Evolutionary conservation across 2,329 filamentous ascomycete genomes (phyloP).

Genomic region (Aspergillus neoniger): DNA sequence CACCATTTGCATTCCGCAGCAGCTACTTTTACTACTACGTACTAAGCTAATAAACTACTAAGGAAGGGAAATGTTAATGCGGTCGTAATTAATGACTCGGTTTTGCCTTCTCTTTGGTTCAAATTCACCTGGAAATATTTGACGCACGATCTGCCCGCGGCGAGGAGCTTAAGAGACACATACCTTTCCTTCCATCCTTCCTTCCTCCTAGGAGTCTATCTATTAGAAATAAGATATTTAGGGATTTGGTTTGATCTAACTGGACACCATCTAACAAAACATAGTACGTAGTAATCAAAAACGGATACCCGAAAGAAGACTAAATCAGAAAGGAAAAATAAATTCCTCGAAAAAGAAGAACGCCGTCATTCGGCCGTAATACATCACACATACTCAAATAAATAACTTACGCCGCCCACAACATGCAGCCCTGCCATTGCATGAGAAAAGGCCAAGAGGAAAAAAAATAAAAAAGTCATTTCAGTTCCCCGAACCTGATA

Average conservation of each 20-base stretch:
- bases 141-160: neutral
- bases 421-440: constrained; percentile 22
- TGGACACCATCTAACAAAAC: too few relatives aligned
- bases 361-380: neutral
- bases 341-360: neutral
- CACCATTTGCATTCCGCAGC: constrained; percentile 1
- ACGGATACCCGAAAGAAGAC: neutral
- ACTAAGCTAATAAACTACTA: neutral
- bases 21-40: too few relatives aligned
- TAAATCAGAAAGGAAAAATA: neutral
- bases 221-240: too few relatives aligned
- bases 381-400: neutral
- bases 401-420: constrained; percentile 1
- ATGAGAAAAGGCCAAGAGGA: constrained; percentile 10
- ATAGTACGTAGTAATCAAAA: too few relatives aligned
- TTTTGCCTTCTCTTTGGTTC: too few relatives aligned
- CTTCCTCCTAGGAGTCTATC: neutral
- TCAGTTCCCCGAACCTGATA: constrained; percentile 19
- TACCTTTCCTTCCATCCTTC: too few relatives aligned
- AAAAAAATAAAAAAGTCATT: neutral
- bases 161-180: neutral
- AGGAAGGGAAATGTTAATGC: neutral
- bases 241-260: too few relatives aligned
- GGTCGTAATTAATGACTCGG: neutral
- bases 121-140: neutral